phyloP scores from a whole-genome alignment of 176 grass and related monocot genomes.

The Paspalum vaginatum region DNA sequence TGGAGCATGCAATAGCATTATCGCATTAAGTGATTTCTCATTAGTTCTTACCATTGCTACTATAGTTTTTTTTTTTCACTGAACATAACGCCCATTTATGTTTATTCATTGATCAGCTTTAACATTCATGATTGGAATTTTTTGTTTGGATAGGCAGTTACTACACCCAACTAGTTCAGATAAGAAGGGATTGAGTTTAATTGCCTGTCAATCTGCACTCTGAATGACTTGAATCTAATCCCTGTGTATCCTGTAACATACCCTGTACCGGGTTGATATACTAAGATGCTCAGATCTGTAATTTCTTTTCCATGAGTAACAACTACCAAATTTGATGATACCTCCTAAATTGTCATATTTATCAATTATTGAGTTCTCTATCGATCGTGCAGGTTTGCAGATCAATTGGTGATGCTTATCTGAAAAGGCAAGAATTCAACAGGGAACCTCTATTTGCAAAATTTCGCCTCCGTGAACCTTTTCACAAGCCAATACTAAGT shows the following conservation, averaged over 20 bases:
- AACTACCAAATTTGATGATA: constrained; percentile 14
- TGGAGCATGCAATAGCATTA: neutral
- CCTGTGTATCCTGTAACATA: no score
- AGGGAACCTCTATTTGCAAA: constrained; percentile 74
- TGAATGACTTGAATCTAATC: neutral
- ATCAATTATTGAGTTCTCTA: neutral
- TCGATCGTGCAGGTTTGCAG: constrained; percentile 69
- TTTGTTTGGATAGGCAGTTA: neutral
- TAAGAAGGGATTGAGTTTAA: neutral
- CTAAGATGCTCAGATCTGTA: constrained; percentile 7
- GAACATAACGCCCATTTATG: neutral
- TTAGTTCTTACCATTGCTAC: constrained; percentile 25
- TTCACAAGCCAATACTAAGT: constrained; percentile 80
- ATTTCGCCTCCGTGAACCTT: constrained; percentile 81
- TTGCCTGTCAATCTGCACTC: neutral
- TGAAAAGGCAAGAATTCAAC: constrained; percentile 89
- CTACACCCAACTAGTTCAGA: neutral
- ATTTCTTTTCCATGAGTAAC: constrained; percentile 27
- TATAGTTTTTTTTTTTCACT: neutral
- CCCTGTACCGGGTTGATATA: neutral
- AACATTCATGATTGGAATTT: no score
- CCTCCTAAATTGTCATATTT: neutral
- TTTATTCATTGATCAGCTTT: neutral
- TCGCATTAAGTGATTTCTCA: neutral
- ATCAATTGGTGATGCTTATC: constrained; percentile 89